A percentile compares a stretch with the other conserved stretches of the same genome.
Evolutionary conservation across 257 asterid species (phyloP).

Genomic region (Rhazya stricta): DNA sequence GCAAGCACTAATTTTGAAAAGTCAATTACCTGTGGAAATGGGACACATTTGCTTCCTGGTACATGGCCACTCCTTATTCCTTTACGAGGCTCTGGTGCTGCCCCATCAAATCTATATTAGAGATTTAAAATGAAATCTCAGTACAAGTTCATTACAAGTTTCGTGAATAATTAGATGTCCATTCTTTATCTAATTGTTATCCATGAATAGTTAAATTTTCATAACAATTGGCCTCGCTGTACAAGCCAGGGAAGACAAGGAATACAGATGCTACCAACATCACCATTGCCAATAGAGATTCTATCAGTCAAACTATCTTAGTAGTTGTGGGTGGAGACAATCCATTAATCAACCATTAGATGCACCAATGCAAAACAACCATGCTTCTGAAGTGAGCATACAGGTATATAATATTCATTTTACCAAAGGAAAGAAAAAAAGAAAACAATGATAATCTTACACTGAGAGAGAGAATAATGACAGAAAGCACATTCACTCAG

Average conservation of each 20-base stretch:
- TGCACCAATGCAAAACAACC: background rate
- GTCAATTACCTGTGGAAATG: conserved; percentile 67
- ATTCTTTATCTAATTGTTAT: background rate
- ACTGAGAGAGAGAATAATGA: background rate
- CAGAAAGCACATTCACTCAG: background rate
- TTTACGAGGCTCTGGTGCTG: conserved; percentile 95
- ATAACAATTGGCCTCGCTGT: background rate
- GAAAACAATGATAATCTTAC: background rate
- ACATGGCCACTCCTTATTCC: conserved; percentile 92
- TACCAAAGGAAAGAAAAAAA: too few relatives aligned
- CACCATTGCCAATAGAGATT: too few relatives aligned
- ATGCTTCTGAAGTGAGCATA: background rate
- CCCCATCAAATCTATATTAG: conserved; percentile 71
- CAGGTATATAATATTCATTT: background rate
- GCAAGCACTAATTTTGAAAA: background rate
- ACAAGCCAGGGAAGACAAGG: background rate
- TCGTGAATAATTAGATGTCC: background rate
- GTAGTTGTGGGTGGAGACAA: background rate
- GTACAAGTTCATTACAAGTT: background rate
- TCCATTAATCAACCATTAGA: background rate
- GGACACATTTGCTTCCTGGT: conserved; percentile 91
- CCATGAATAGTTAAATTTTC: background rate
- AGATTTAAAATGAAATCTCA: conserved; percentile 7
- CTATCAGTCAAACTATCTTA: too few relatives aligned
- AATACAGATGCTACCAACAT: background rate